Base-by-base conservation (phyloP, 805 yeast genomes). In the Brettanomyces bruxellensis region DNA sequence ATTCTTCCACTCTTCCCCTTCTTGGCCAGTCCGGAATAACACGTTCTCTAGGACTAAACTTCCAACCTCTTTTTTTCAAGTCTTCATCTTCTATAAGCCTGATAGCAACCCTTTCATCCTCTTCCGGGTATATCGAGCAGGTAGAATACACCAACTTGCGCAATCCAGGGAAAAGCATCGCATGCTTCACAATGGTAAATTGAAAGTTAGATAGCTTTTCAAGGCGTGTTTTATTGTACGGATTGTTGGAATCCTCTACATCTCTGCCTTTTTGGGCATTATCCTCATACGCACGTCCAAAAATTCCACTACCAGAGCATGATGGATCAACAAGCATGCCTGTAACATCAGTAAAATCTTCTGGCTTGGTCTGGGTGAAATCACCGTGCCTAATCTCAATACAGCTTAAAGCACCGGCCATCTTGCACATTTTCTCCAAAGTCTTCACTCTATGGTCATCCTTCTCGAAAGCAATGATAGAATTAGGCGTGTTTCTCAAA, bases 301-400 rank as follows among this genome's bases (percentile, higher is more conserved):
- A 91, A 38, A 93, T 93, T 3, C 99, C 99, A 41, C 95, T 84
- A 0, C 99, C 99, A 24, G 96, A 88, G 63, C 99, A 93, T 3
- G 96, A 87, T 0, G 99, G 99, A 63, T 93, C 99, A 3, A 93
- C 95, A 2, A 93, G 71, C 38, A 93, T 67, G 0, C 95, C 96
- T 0, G 87, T 81, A 4, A 88, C 84, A 14, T 76, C 73, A 1
- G 73, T 68, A 50, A 71, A 86, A 41, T 82, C 83, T 1, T 55
- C 55, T 0, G 93, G 86, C 24, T 73, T 68, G 2, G 76, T 66
- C 3, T 70, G 58, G 8, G 89, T 82, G 59, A 86, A 86, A 62
- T 86, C 95, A 28, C 67, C 70, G 25, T 71, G 69, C 18, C 65
- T 62, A 25, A 76, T 62, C 1, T 59, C 52, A 30, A 78, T 72